Evolutionary conservation across 2,329 filamentous ascomycete genomes (phyloP), one percentile per base, ranked within the genome.

Genomic region (Pyricularia pennisetigena): DNA sequence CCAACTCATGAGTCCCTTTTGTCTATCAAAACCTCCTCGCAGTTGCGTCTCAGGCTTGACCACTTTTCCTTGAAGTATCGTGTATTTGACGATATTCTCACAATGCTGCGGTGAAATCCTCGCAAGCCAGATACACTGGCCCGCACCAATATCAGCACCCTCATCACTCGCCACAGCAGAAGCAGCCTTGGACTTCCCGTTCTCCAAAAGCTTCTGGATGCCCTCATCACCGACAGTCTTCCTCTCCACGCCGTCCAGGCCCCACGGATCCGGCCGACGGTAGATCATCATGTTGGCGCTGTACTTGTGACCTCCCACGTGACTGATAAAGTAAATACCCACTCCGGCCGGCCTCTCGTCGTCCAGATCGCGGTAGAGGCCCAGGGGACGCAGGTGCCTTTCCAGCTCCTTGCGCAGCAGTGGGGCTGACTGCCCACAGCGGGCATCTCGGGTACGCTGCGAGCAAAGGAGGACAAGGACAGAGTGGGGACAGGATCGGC

Each of bases 231-330:
- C 75, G 12, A 70, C 73, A 32, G 77, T 72, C 66, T 76, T 73
- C 71, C 76, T 77, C 75, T 72, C 76, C 62, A 83, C 82, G 23
- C 23, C 68, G 68, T 87, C 85, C 61, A 85, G 72, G 0, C 84
- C 85, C 74, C 86, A 88, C 0, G 85, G 82, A 72, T 87, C 82
- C 7, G 81, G 82, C 68, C 85, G 84, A 10, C 95, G 86, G 78
- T 99, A 98, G 1, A 99, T 83, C 82, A 99, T 91, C 73, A 98
- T 88, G 74, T 99, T 99, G 30, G 95, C 95, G 64, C 90, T 89
- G 80, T 97, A 98, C 81, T 97, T 97, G 82, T 99, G 95, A 0
- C 95, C 95, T 30, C 95, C 95, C 2, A 97, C 93, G 75, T 99
- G 95, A 72, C 89, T 94, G 75, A 98, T 96, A 76, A 97, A 98